Evolutionary conservation across 2,329 filamentous ascomycete genomes (phyloP).

Genomic region (Penicillium carneum): DNA sequence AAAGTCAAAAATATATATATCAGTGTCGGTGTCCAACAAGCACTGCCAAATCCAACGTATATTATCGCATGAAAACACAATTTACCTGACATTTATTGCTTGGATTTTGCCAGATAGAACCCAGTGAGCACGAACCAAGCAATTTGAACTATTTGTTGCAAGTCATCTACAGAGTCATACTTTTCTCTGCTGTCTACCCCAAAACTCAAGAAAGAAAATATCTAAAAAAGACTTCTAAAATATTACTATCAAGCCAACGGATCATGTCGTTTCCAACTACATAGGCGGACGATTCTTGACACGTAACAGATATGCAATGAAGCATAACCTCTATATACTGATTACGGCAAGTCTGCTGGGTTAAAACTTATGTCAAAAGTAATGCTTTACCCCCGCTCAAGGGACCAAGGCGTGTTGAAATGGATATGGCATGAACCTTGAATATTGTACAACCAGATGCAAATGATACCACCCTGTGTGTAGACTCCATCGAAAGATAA

Average conservation of each 20-base stretch:
- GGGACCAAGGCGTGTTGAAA: not conserved
- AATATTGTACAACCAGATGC: constrained; percentile 6
- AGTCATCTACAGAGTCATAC: too few relatives aligned
- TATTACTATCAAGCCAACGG: too few relatives aligned
- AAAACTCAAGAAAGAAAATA: too few relatives aligned
- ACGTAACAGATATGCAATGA: not conserved
- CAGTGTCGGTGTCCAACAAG: not conserved
- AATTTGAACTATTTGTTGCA: too few relatives aligned
- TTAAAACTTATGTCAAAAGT: not conserved
- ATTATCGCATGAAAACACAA: not conserved
- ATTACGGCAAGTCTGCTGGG: not conserved
- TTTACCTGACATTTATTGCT: too few relatives aligned
- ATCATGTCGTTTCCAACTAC: too few relatives aligned
- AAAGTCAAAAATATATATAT: not conserved
- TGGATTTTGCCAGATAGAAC: not conserved
- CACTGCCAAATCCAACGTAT: not conserved
- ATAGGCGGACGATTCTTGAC: too few relatives aligned
- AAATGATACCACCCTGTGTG: constrained; percentile 5
- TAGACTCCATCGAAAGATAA: constrained; percentile 1
- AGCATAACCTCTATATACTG: not conserved
- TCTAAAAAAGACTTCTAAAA: too few relatives aligned
- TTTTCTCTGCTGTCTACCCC: too few relatives aligned
- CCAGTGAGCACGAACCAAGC: too few relatives aligned
- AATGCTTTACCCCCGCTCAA: not conserved
- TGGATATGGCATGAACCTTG: not conserved